phyloP scores from a whole-genome alignment of 306 rosid genomes.

The Malus fusca region DNA sequence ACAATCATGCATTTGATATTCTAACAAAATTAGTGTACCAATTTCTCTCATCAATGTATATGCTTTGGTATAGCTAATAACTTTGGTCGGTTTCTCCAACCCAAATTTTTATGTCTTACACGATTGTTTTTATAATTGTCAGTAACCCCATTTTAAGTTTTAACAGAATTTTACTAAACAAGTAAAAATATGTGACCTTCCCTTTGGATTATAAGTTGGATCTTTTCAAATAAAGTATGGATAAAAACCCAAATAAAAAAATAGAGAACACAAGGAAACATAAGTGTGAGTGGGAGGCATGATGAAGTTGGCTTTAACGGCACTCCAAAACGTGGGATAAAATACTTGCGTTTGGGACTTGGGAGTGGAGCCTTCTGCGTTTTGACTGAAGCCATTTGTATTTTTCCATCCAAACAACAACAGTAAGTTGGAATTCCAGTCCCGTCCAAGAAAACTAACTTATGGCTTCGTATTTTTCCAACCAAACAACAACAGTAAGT shows the following conservation, averaged over 20 bases:
- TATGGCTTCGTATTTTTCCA: neutral
- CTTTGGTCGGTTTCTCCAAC: neutral
- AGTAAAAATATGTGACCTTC: neutral
- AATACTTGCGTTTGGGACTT: slow-evolving; percentile 7
- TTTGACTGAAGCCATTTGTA: slow-evolving; percentile 17
- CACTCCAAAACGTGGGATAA: slow-evolving; percentile 25
- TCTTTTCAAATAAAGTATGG: neutral
- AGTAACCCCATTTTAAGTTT: too few relatives aligned
- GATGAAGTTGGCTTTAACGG: slow-evolving; percentile 19
- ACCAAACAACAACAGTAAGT: neutral
- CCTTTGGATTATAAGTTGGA: neutral
- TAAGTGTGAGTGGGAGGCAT: slow-evolving; percentile 15
- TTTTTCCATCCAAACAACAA: neutral
- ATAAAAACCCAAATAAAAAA: neutral
- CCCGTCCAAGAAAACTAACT: neutral
- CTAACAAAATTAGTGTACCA: too few relatives aligned
- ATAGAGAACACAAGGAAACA: neutral
- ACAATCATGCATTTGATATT: too few relatives aligned
- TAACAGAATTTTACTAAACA: neutral
- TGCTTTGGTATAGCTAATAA: neutral
- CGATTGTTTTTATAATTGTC: too few relatives aligned
- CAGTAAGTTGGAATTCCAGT: slow-evolving; percentile 14
- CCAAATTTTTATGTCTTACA: neutral
- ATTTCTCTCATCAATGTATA: too few relatives aligned
- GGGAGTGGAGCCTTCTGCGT: slow-evolving; percentile 1